These are phyloP conservation scores for Fonsecaea monophora DNA, from an alignment of 2,329 filamentous ascomycete genomes.

Conservation along the genomic window DNA sequence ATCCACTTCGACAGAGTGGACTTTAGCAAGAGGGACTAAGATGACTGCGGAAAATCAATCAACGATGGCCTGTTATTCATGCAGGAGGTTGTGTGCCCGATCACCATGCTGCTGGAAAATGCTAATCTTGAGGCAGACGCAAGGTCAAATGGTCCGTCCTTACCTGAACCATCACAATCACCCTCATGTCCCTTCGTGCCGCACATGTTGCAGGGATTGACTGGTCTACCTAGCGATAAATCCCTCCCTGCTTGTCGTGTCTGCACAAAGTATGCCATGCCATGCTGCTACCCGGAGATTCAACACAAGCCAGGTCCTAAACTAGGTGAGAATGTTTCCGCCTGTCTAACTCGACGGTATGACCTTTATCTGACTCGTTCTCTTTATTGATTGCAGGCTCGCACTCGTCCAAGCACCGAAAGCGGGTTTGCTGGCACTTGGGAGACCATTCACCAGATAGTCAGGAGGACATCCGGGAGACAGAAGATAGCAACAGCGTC, in stretches of 20 bases:
- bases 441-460: neutral
- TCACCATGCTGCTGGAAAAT: neutral
- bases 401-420: conserved; percentile 7
- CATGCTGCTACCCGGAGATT: conserved; percentile 14
- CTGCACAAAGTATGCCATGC: conserved; percentile 12
- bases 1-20: neutral
- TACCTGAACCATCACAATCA: neutral
- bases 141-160: conserved; percentile 23
- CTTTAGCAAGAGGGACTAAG: neutral
- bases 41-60: conserved; percentile 15
- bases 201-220: neutral
- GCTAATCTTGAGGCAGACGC: conserved; percentile 15
- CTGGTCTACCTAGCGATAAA: conserved; percentile 9
- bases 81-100: conserved; percentile 9
- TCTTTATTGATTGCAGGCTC: neutral
- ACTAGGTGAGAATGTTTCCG: conserved; percentile 4
- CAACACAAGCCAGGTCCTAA: conserved; percentile 20
- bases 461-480: neutral
- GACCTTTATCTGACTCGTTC: neutral
- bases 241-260: conserved; percentile 15
- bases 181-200: neutral
- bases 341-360: neutral
- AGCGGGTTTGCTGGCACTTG: conserved; percentile 3
- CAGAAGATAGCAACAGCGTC: neutral
- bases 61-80: conserved; percentile 11